These are phyloP conservation scores for Euphorbia celastroides DNA, from an alignment of 441 rosid genomes.

Conservation along the genomic window DNA sequence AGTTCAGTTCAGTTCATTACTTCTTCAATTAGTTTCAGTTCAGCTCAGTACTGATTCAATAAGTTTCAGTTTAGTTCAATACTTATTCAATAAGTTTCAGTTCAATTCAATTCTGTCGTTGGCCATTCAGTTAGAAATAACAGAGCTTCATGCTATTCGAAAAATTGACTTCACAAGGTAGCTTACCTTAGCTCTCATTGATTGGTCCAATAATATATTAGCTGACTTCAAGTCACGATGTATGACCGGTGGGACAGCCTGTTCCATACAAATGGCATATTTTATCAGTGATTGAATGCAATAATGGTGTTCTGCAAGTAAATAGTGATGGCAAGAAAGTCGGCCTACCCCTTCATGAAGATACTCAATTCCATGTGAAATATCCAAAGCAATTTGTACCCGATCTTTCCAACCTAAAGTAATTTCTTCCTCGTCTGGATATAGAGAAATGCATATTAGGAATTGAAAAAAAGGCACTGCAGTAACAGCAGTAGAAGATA, in stretches of 20 bases:
- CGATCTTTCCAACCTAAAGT: slow-evolving; percentile 76
- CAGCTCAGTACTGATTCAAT: too few relatives aligned
- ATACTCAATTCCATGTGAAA: slow-evolving; percentile 93
- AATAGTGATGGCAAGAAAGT: slow-evolving; percentile 7
- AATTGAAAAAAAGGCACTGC: neutral
- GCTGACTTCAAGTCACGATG: slow-evolving; percentile 96
- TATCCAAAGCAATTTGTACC: slow-evolving; percentile 79
- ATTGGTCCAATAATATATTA: slow-evolving; percentile 81
- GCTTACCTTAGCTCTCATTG: slow-evolving; percentile 92
- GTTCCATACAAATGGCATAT: slow-evolving; percentile 25
- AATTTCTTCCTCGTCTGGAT: slow-evolving; percentile 45
- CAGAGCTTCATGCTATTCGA: too few relatives aligned
- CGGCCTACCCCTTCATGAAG: slow-evolving; percentile 92
- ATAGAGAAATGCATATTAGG: slow-evolving; percentile 12
- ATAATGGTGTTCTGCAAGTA: slow-evolving; percentile 2
- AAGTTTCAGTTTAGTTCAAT: too few relatives aligned
- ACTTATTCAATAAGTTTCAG: too few relatives aligned
- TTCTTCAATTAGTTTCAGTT: too few relatives aligned
- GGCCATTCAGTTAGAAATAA: too few relatives aligned
- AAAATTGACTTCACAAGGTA: neutral
- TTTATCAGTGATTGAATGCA: neutral
- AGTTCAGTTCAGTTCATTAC: too few relatives aligned
- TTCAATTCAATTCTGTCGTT: too few relatives aligned
- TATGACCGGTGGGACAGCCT: slow-evolving; percentile 93
- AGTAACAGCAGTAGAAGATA: neutral